Evolutionary conservation across 352 stramenopile species (phyloP), one percentile per base, ranked within the genome.

Genomic region (Hyphochytrium catenoides): DNA sequence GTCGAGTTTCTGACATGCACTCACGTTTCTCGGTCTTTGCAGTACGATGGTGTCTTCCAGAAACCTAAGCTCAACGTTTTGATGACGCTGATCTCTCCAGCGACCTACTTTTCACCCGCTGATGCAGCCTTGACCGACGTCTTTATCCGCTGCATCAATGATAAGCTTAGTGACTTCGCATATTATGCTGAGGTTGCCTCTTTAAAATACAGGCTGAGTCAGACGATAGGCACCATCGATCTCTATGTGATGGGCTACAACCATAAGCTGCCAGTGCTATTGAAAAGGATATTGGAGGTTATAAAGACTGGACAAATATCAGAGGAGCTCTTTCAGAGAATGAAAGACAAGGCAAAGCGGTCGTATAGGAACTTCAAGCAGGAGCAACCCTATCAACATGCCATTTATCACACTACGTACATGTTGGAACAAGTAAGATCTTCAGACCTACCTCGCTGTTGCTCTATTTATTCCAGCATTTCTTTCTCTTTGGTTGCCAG

Each of bases 21-120:
- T n/a, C n/a, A n/a, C 12, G 12, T n/a, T n/a, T n/a, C n/a, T 1
- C 26, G 78, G 15, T 84, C 67, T 69, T 83, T 74, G 57, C 85
- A 89, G 45, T 56, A 67, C 0, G 75, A 91, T 45, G 65, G 60
- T n/a, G 49, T 70, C 16, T 93, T 91, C 53, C 51, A 59, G 36
- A 89, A 91, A 50, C 77, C 77, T 2, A 91, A 90, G 47, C 47
- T 87, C 9, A 78, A 79, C 47, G 46, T 90, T 16, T 74, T 73
- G 34, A 74, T 81, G 26, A 29, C 63, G 27, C 52, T 91, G 8
- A 59, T 69, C 50, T 62, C 59, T 11, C 59, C 64, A 1, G 50
- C 52, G 6, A 44, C 75, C 2, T 63, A 62, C 15, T 48, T 39
- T 1, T 75, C 49, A 2, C 67, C 64, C 1, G 70, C 66, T 17